These are phyloP conservation scores for Tricholoma hemisulphureum DNA, from an alignment of 768 basidiomycete species.

Conservation along the genomic window DNA sequence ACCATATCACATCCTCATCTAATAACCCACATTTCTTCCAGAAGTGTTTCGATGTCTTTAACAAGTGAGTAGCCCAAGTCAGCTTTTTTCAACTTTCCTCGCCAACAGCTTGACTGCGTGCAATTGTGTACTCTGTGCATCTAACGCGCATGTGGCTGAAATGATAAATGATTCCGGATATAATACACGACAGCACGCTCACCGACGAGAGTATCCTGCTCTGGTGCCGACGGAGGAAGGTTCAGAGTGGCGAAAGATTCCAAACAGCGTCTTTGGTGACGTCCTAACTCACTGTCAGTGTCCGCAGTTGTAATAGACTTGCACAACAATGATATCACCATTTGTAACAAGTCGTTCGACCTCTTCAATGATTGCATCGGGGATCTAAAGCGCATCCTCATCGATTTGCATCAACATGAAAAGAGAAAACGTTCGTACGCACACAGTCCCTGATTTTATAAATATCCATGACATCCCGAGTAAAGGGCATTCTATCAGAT, in stretches of 20 bases:
- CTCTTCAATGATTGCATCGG: neutral
- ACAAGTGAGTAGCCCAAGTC: conserved; percentile 13
- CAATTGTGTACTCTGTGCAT: conserved; percentile 5
- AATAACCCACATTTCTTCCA: conserved; percentile 11
- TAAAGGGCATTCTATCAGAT: neutral
- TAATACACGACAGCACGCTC: neutral
- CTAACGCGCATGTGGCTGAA: conserved; percentile 5
- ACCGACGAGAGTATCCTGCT: conserved; percentile 12
- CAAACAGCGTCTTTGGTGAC: conserved; percentile 5
- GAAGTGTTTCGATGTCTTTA: conserved; percentile 17
- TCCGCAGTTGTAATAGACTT: neutral
- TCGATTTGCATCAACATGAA: too few species aligned
- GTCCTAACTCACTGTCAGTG: conserved; percentile 1
- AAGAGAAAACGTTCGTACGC: neutral
- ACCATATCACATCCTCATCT: too few species aligned
- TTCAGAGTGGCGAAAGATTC: neutral
- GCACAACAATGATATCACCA: too few species aligned
- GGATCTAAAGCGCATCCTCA: neutral
- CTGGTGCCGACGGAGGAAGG: neutral
- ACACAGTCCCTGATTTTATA: neutral
- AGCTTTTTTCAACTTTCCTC: conserved; percentile 22
- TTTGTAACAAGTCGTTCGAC: neutral
- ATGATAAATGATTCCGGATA: neutral
- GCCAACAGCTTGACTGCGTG: conserved; percentile 13
- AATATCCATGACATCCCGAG: conserved; percentile 9